These are phyloP conservation scores for Heliocybe sulcata DNA, from an alignment of 1,284 basidiomycete species.

Conservation along the genomic window DNA sequence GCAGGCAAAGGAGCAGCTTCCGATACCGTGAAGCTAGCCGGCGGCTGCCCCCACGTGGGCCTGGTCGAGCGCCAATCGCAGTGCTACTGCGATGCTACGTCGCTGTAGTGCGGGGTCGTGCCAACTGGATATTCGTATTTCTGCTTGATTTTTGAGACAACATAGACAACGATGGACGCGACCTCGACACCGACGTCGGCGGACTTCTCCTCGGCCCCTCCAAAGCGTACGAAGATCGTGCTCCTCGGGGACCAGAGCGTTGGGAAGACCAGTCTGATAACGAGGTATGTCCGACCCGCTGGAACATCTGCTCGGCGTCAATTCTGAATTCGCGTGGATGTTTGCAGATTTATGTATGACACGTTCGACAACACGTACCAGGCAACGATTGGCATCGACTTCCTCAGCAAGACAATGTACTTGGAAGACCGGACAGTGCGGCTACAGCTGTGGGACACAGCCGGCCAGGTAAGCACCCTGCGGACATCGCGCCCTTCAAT, in stretches of 20 bases:
- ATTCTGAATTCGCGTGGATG: neutral
- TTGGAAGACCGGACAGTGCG: conserved; percentile 97
- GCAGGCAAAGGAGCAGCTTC: neutral
- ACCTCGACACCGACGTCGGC: conserved; percentile 58
- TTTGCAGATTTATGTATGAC: conserved; percentile 91
- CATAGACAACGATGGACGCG: neutral
- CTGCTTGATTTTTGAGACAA: neutral
- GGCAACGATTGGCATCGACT: conserved; percentile 99
- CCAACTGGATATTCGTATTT: neutral
- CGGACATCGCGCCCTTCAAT: neutral
- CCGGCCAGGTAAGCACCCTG: conserved; percentile 69
- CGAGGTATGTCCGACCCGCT: conserved; percentile 50
- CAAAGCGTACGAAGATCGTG: conserved; percentile 95
- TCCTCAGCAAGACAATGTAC: conserved; percentile 99
- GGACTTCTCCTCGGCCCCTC: conserved; percentile 78
- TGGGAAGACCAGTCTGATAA: conserved; percentile 97
- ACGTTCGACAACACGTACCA: conserved; percentile 99
- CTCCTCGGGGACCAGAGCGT: conserved; percentile 91
- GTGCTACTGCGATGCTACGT: neutral
- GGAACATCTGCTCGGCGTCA: neutral
- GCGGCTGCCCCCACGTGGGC: neutral
- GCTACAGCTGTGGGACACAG: conserved; percentile 98
- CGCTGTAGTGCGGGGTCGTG: neutral
- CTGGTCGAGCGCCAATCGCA: neutral
- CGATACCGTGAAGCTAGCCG: neutral